Conservation (phyloP, 2,329 filamentous ascomycete genomes). For the Calonectria hawksworthii region DNA sequence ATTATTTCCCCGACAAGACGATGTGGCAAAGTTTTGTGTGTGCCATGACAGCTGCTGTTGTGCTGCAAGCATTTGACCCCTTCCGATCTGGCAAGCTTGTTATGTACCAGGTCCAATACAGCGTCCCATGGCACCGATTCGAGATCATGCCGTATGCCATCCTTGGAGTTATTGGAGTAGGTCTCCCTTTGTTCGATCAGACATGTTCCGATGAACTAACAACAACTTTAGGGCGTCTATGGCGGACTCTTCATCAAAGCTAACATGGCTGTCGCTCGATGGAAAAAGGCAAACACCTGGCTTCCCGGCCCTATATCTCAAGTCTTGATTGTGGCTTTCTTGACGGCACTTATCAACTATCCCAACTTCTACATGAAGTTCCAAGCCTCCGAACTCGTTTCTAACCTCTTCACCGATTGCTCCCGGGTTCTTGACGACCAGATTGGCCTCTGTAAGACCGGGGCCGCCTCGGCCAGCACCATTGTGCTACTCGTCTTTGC, state of each 20-base stretch:
- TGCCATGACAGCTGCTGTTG: constrained; percentile 97
- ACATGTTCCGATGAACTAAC: constrained; percentile 20
- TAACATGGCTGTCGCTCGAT: constrained; percentile 88
- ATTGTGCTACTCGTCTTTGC: constrained; percentile 88
- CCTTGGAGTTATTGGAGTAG: constrained; percentile 84
- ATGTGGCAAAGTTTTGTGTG: constrained; percentile 99
- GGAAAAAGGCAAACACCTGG: constrained; percentile 77
- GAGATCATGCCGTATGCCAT: constrained; percentile 90
- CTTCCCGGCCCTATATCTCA: constrained; percentile 83
- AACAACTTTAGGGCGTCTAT: constrained; percentile 77
- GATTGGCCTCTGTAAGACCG: constrained; percentile 91
- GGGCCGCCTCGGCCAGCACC: constrained; percentile 84
- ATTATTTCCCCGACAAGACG: constrained; percentile 98
- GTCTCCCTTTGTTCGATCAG: constrained; percentile 34
- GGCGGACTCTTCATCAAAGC: constrained; percentile 94
- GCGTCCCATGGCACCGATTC: constrained; percentile 92
- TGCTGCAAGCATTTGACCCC: constrained; percentile 91
- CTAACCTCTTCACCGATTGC: constrained; percentile 93
- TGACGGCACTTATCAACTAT: constrained; percentile 93
- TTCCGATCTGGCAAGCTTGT: constrained; percentile 97
- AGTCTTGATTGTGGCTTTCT: constrained; percentile 81
- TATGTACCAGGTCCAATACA: constrained; percentile 95
- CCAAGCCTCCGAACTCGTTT: constrained; percentile 91
- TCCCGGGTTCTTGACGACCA: constrained; percentile 85
- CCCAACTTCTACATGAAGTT: constrained; percentile 97